A percentile compares a stretch with the other conserved stretches of the same genome.
These are phyloP conservation scores for Potentilla sterilis DNA, from an alignment of 306 rosid species.

Conservation along the genomic window DNA sequence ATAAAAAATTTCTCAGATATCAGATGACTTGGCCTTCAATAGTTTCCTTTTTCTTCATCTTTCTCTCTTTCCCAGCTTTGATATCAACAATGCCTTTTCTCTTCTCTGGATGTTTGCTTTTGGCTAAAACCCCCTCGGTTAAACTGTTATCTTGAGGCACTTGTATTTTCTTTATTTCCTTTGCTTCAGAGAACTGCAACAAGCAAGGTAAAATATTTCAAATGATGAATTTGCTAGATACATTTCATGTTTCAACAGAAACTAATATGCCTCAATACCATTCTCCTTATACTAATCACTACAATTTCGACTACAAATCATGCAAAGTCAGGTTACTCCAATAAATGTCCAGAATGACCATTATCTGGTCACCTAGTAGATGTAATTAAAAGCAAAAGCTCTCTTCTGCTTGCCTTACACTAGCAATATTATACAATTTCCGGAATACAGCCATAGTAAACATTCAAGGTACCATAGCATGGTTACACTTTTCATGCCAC, in stretches of 20 bases:
- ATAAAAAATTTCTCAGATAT: constrained; percentile 8
- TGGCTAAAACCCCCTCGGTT: background rate
- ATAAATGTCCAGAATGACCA: background rate
- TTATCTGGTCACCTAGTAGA: background rate
- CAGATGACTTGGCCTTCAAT: constrained; percentile 8
- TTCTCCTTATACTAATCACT: background rate
- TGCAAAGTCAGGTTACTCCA: background rate
- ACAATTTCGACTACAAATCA: background rate
- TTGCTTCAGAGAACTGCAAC: constrained; percentile 45
- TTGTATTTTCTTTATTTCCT: constrained; percentile 27
- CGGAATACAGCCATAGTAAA: background rate
- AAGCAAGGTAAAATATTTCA: constrained; percentile 13
- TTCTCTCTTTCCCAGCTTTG: constrained; percentile 12
- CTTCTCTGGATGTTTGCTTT: constrained; percentile 28
- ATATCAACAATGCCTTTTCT: constrained; percentile 10
- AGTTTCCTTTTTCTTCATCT: constrained; percentile 15
- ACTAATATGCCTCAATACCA: background rate
- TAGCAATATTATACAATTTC: background rate
- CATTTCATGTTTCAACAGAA: background rate
- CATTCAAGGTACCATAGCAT: background rate
- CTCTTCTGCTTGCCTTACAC: background rate
- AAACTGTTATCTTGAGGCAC: constrained; percentile 25
- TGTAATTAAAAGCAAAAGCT: background rate
- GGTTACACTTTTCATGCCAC: background rate
- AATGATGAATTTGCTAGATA: background rate